Percentiles rank a stretch among this genome's conserved stretches.
These are phyloP conservation scores for Cercospora beticola DNA, from an alignment of 2,329 filamentous ascomycete genomes.

Conservation along the genomic window DNA sequence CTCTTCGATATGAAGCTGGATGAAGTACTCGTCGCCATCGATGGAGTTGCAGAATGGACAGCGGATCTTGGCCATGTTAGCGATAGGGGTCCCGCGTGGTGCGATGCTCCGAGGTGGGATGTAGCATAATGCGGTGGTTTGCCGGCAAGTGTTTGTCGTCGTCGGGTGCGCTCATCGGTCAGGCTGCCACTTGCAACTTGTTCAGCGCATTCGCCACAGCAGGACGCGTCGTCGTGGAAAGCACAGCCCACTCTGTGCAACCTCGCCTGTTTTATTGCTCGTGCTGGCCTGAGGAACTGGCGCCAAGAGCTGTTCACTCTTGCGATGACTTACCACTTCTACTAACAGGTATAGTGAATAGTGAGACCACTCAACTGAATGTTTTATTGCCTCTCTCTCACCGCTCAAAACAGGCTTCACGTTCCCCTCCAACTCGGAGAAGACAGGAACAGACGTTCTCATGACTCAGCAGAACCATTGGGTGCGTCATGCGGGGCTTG, in stretches of 20 bases:
- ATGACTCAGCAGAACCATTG: slow-evolving; percentile 1
- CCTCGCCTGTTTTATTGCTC: neutral
- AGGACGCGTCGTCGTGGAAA: neutral
- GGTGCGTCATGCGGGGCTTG: slow-evolving; percentile 5
- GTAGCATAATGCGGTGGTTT: slow-evolving; percentile 11
- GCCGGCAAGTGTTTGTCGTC: neutral
- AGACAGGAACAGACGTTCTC: neutral
- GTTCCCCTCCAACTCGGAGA: neutral
- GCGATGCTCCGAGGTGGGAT: neutral
- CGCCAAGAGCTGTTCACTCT: neutral
- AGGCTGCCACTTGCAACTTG: neutral
- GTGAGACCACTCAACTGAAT: neutral
- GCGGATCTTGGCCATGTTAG: slow-evolving; percentile 27
- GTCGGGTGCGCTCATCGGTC: neutral
- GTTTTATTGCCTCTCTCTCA: neutral
- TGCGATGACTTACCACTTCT: neutral
- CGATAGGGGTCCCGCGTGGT: neutral
- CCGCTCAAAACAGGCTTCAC: neutral
- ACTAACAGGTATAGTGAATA: neutral
- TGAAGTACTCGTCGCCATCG: slow-evolving; percentile 28
- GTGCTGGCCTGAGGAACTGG: neutral
- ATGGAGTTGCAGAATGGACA: slow-evolving; percentile 36
- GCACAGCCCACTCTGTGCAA: slow-evolving; percentile 5
- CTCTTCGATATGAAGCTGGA: slow-evolving; percentile 38
- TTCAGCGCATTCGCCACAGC: neutral